A percentile compares a stretch with the other conserved stretches of the same genome.
phyloP scores from a whole-genome alignment of 2,329 filamentous ascomycete species.

The Cladophialophora chaetospira region DNA sequence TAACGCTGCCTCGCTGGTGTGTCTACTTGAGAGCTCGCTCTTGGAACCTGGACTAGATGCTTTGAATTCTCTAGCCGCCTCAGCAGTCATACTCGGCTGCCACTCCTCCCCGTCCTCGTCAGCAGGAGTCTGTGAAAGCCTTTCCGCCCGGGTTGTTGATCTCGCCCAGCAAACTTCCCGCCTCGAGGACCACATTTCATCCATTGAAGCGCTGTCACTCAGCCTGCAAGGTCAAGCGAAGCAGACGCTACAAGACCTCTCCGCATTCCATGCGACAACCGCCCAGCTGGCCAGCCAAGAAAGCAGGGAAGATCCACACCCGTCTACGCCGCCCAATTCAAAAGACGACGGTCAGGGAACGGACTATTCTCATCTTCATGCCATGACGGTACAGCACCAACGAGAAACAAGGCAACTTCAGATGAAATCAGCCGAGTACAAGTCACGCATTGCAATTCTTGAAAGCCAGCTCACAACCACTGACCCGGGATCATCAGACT shows the following conservation, averaged over 20 bases:
- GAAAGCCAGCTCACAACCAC: conserved; percentile 34
- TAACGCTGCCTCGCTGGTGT: conserved; percentile 1
- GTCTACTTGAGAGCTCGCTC: conserved; percentile 12
- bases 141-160: conserved; percentile 48
- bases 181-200: conserved; percentile 55
- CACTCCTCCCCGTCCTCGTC: not conserved
- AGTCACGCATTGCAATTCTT: conserved; percentile 54
- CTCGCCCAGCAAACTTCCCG: conserved; percentile 59
- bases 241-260: conserved; percentile 27
- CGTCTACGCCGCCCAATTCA: conserved; percentile 31
- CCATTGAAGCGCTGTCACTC: conserved; percentile 13
- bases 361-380: conserved; percentile 50
- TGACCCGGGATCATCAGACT: not conserved
- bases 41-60: conserved; percentile 2
- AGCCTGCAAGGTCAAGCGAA: conserved; percentile 28
- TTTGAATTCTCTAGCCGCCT: conserved; percentile 18
- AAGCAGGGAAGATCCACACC: not conserved
- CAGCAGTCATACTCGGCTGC: conserved; percentile 18
- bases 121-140: conserved; percentile 32
- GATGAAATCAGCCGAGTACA: conserved; percentile 68
- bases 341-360: conserved; percentile 50
- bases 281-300: not conserved
- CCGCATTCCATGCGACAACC: not conserved
- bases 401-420: conserved; percentile 68
- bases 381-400: conserved; percentile 73